Conservation (phyloP, 768 basidiomycete species). For the Tulasnella calospora region DNA sequence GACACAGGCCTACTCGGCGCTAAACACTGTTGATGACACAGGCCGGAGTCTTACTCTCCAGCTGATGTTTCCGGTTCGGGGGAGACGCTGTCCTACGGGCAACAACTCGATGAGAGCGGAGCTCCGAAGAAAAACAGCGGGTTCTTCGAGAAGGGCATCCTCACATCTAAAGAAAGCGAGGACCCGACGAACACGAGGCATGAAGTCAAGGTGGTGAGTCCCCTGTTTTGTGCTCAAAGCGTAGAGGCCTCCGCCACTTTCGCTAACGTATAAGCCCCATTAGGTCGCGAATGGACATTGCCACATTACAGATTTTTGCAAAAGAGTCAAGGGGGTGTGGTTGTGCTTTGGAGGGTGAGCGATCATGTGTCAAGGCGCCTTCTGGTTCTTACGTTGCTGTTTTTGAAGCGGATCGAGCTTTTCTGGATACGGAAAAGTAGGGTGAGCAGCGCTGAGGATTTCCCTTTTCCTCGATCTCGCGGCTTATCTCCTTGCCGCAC, state of each 20-base stretch:
- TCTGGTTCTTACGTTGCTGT: neutral
- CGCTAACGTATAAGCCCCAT: slow-evolving; percentile 24
- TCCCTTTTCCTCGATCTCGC: slow-evolving; percentile 23
- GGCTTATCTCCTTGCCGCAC: neutral
- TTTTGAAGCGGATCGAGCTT: slow-evolving; percentile 13
- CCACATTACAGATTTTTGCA: slow-evolving; percentile 86
- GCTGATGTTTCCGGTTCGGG: slow-evolving; percentile 59
- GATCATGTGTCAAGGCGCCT: slow-evolving; percentile 38
- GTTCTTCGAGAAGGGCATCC: slow-evolving; percentile 78
- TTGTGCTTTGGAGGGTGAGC: slow-evolving; percentile 85
- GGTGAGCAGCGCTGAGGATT: slow-evolving; percentile 44
- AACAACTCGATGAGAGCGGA: slow-evolving; percentile 55
- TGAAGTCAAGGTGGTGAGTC: slow-evolving; percentile 61
- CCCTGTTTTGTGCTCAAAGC: slow-evolving; percentile 15
- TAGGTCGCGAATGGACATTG: slow-evolving; percentile 87
- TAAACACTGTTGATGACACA: slow-evolving; percentile 32
- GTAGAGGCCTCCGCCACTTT: neutral
- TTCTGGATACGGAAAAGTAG: slow-evolving; percentile 73
- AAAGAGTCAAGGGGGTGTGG: slow-evolving; percentile 82
- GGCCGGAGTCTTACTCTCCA: slow-evolving; percentile 68
- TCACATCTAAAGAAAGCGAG: slow-evolving; percentile 67
- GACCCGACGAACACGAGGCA: slow-evolving; percentile 47
- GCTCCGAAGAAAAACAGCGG: slow-evolving; percentile 67
- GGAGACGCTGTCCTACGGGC: slow-evolving; percentile 61
- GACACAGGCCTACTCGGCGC: neutral